phyloP scores from a whole-genome alignment of 2,329 filamentous ascomycete species.

The Alternaria sp. region DNA sequence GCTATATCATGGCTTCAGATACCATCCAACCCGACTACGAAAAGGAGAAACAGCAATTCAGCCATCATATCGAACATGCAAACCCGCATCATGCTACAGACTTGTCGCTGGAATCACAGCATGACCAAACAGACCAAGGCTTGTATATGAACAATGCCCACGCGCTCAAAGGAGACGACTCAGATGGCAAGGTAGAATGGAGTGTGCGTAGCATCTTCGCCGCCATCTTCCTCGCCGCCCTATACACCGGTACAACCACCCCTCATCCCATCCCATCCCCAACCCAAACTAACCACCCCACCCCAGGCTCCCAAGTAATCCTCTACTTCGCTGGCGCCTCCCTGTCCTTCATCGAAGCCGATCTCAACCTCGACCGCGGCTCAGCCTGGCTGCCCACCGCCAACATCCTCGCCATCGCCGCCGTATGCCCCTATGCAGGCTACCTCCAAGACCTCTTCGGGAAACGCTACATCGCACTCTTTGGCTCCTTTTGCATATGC shows the following conservation, averaged over 20 bases:
- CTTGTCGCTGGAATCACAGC: slow-evolving; percentile 30
- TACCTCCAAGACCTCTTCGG: slow-evolving; percentile 47
- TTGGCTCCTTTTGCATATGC: slow-evolving; percentile 39
- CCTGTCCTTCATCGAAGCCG: slow-evolving; percentile 38
- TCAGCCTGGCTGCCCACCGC: slow-evolving; percentile 44
- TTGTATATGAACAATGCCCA: slow-evolving; percentile 45
- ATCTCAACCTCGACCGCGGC: slow-evolving; percentile 29
- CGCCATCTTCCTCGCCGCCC: slow-evolving; percentile 45
- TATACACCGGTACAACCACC: slow-evolving; percentile 40
- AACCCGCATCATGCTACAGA: slow-evolving; percentile 19
- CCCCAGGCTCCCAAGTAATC: slow-evolving; percentile 41
- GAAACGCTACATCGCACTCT: slow-evolving; percentile 44
- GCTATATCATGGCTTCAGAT: neutral
- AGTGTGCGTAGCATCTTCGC: slow-evolving; percentile 42
- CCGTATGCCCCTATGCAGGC: slow-evolving; percentile 43
- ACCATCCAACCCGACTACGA: slow-evolving; percentile 14
- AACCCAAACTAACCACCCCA: neutral
- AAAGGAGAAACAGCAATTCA: slow-evolving; percentile 32
- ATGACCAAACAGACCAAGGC: slow-evolving; percentile 32
- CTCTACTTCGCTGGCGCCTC: slow-evolving; percentile 45
- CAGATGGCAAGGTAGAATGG: slow-evolving; percentile 50
- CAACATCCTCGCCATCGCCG: slow-evolving; percentile 45
- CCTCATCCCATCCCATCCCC: neutral
- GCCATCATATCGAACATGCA: slow-evolving; percentile 33
- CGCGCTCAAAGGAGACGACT: slow-evolving; percentile 50